A percentile compares a stretch with the other conserved stretches of the same genome.
These are phyloP conservation scores for Plantago elongata DNA, from an alignment of 257 asterid genomes.

Conservation along the genomic window DNA sequence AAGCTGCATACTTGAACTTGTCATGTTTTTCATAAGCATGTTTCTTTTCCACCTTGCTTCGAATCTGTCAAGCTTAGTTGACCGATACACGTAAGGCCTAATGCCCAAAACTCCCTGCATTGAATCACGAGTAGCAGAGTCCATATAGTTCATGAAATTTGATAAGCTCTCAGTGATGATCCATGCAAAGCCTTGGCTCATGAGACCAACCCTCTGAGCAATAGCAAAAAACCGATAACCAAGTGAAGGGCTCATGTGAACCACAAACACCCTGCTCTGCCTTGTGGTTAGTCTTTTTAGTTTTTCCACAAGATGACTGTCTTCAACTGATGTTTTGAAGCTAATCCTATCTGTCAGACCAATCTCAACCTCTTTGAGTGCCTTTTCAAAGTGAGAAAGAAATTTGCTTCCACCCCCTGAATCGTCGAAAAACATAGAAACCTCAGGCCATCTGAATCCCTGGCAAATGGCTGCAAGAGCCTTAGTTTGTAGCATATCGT, in stretches of 20 bases:
- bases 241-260: slow-evolving; percentile 36
- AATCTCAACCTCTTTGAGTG: slow-evolving; percentile 26
- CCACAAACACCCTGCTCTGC: slow-evolving; percentile 36
- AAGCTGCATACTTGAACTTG: too few relatives aligned
- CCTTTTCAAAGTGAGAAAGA: slow-evolving; percentile 25
- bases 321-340: slow-evolving; percentile 22
- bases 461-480: slow-evolving; percentile 45
- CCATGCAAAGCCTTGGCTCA: slow-evolving; percentile 47
- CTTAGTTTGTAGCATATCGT: slow-evolving; percentile 26
- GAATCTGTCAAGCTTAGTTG: too few relatives aligned
- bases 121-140: too few relatives aligned
- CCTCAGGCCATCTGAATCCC: slow-evolving; percentile 35
- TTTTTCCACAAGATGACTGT: slow-evolving; percentile 17
- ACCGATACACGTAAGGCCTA: too few relatives aligned
- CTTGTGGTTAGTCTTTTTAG: slow-evolving; percentile 14
- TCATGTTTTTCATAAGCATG: too few relatives aligned
- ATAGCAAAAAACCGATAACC: slow-evolving; percentile 30
- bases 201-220: slow-evolving; percentile 30
- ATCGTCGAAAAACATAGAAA: slow-evolving; percentile 35
- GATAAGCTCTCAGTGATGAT: too few relatives aligned
- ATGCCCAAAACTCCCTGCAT: too few relatives aligned
- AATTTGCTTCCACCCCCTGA: slow-evolving; percentile 28
- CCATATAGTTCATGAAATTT: too few relatives aligned
- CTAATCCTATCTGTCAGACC: slow-evolving; percentile 11
- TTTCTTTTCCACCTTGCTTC: too few relatives aligned